Evolutionary conservation across 2,329 filamentous ascomycete genomes (phyloP).

Genomic region (Beauveria bassiana): DNA sequence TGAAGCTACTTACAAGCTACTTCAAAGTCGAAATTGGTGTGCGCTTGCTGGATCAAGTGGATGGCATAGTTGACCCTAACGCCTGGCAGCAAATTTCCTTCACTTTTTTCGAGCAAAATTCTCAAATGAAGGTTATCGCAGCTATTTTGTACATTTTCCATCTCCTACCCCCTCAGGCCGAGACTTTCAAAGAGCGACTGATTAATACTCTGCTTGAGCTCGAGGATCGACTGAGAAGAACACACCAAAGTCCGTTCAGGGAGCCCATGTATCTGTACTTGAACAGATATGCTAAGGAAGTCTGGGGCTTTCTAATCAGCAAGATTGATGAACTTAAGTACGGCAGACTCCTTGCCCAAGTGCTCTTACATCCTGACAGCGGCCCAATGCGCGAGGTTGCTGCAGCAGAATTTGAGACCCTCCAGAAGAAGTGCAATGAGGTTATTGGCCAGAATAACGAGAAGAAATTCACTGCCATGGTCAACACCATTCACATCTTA

Average conservation of each 20-base stretch:
- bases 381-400: conserved; percentile 66
- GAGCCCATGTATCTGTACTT: conserved; percentile 86
- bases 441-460: conserved; percentile 59
- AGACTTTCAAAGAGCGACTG: conserved; percentile 82
- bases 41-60: conserved; percentile 87
- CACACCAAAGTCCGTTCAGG: conserved; percentile 85
- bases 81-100: conserved; percentile 87
- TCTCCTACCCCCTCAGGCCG: conserved; percentile 82
- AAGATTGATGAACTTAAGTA: conserved; percentile 79
- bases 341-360: conserved; percentile 84
- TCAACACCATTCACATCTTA: conserved; percentile 83
- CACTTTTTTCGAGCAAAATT: conserved; percentile 85
- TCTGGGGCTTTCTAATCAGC: conserved; percentile 71
- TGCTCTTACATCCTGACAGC: conserved; percentile 69
- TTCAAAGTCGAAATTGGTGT: conserved; percentile 98
- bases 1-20: conserved; percentile 92
- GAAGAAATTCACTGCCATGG: conserved; percentile 58
- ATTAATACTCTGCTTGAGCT: conserved; percentile 86
- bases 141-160: conserved; percentile 97
- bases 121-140: conserved; percentile 87
- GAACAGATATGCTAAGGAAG: conserved; percentile 84
- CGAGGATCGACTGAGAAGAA: conserved; percentile 76
- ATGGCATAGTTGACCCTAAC: conserved; percentile 74
- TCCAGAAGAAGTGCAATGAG: conserved; percentile 62
- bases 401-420: conserved; percentile 61